Percentiles rank a stretch among this genome's conserved stretches.
Conservation (phyloP, 495 filamentous ascomycete species). For the Aspergillus taichungensis region DNA sequence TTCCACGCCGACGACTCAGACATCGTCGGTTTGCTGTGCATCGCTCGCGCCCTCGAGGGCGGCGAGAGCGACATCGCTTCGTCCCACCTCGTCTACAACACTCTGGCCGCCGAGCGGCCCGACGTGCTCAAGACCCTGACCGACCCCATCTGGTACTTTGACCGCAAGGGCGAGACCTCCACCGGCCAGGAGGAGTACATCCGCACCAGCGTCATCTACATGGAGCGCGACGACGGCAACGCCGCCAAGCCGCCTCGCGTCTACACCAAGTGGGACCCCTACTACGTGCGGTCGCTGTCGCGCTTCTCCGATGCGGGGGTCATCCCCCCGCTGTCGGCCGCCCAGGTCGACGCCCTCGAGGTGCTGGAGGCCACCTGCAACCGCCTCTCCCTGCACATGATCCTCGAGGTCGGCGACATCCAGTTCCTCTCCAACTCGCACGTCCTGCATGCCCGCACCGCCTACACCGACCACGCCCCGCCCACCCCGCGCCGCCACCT, state of each 20-base stretch:
- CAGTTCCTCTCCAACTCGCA: constrained; percentile 67
- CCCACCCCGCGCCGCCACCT: constrained; percentile 59
- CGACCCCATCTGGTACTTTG: constrained; percentile 83
- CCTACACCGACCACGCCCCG: constrained; percentile 56
- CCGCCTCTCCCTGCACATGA: constrained; percentile 61
- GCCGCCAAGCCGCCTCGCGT: constrained; percentile 23
- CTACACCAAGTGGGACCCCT: constrained; percentile 68
- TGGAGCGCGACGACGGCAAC: constrained; percentile 45
- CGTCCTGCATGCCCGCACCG: constrained; percentile 60
- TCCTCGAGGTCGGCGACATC: constrained; percentile 71
- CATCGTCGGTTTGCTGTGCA: constrained; percentile 78
- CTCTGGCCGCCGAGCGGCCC: constrained; percentile 61
- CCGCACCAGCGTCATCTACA: constrained; percentile 62
- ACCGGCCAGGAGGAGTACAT: constrained; percentile 70
- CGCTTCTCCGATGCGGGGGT: constrained; percentile 58
- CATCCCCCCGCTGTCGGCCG: constrained; percentile 56
- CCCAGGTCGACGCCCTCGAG: constrained; percentile 53
- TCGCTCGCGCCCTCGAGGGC: constrained; percentile 67
- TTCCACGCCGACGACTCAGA: constrained; percentile 82
- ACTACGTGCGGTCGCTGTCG: constrained; percentile 59
- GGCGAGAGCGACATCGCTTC: constrained; percentile 80
- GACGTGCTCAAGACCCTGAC: constrained; percentile 70
- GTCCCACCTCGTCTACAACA: constrained; percentile 76
- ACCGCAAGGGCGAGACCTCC: constrained; percentile 80
- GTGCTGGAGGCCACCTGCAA: constrained; percentile 62